These are phyloP conservation scores for Ustilago sp. DNA, from an alignment of 1,284 basidiomycete species.

Conservation along the genomic window DNA sequence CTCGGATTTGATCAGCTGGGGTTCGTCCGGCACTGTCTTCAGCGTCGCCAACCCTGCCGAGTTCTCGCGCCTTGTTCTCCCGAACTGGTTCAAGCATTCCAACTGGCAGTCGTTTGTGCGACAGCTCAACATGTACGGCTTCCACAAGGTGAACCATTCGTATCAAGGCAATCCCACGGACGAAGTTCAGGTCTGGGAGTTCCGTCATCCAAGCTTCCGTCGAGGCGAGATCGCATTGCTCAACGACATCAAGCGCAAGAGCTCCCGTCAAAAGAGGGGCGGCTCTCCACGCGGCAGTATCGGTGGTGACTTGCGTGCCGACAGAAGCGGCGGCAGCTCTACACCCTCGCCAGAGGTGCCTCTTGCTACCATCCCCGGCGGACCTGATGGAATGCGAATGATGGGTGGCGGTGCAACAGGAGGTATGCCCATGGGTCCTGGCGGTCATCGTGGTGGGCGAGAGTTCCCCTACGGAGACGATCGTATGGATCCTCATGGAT, in stretches of 20 bases:
- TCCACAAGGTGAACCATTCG: conserved; percentile 67
- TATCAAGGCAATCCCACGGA: conserved; percentile 59
- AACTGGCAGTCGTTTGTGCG: conserved; percentile 67
- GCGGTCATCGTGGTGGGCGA: conserved; percentile 22
- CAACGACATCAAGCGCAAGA: conserved; percentile 64
- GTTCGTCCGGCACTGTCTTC: conserved; percentile 56
- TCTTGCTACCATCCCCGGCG: conserved; percentile 39
- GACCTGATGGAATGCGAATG: conserved; percentile 30
- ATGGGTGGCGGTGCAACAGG: conserved; percentile 8
- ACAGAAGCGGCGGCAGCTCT: conserved; percentile 45
- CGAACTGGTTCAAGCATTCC: conserved; percentile 67
- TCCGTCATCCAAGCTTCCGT: conserved; percentile 60
- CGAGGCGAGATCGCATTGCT: conserved; percentile 60
- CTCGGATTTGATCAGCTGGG: conserved; percentile 60
- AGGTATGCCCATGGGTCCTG: conserved; percentile 23
- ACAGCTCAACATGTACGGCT: conserved; percentile 66
- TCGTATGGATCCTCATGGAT: conserved; percentile 32
- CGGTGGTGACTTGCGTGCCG: conserved; percentile 38
- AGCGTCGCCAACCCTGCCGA: conserved; percentile 63
- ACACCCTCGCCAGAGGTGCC: conserved; percentile 53
- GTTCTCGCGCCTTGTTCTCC: conserved; percentile 60
- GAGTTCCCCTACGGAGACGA: conserved; percentile 40
- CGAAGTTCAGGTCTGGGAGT: conserved; percentile 66
- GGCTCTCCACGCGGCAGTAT: conserved; percentile 43
- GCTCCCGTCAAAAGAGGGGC: conserved; percentile 55